Percentiles rank a stretch among this genome's conserved stretches.
Evolutionary conservation across 2,329 filamentous ascomycete genomes (phyloP).

Genomic region (Aspergillus sclerotialis): DNA sequence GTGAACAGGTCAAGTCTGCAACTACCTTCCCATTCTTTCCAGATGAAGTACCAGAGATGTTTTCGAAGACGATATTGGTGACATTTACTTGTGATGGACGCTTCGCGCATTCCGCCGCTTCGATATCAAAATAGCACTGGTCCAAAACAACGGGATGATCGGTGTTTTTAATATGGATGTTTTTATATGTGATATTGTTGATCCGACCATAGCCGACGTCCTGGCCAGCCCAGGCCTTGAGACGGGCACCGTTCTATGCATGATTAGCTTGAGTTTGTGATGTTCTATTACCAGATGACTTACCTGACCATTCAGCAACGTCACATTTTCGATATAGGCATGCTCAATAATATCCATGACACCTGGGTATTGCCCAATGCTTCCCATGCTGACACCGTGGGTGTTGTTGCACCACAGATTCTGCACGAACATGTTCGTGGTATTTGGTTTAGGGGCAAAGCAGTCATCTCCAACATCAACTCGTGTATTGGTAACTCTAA

Average conservation of each 20-base stretch:
- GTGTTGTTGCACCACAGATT: conserved; percentile 57
- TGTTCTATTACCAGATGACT: neutral
- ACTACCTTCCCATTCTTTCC: conserved; percentile 51
- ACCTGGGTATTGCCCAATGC: conserved; percentile 51
- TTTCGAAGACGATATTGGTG: conserved; percentile 53
- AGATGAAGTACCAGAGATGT: conserved; percentile 51
- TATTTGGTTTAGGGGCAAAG: conserved; percentile 56
- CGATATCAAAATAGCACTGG: conserved; percentile 57
- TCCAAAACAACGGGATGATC: conserved; percentile 54
- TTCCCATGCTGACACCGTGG: conserved; percentile 53
- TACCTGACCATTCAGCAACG: conserved; percentile 45
- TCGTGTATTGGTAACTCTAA: conserved; percentile 46
- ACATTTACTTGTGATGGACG: conserved; percentile 54
- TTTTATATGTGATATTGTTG: conserved; percentile 56
- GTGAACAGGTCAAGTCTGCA: conserved; percentile 50
- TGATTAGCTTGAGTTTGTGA: conserved; percentile 18
- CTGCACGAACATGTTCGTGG: conserved; percentile 50
- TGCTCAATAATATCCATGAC: conserved; percentile 51
- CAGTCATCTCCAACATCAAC: conserved; percentile 55
- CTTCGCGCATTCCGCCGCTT: conserved; percentile 43
- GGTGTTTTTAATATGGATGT: conserved; percentile 53
- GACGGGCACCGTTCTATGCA: conserved; percentile 47
- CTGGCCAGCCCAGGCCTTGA: conserved; percentile 56
- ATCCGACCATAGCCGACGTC: conserved; percentile 55
- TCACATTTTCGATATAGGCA: conserved; percentile 54